Percentiles rank a stretch among this genome's conserved stretches.
Conservation (phyloP, 1,284 basidiomycete genomes). For the Trametes sp. region DNA sequence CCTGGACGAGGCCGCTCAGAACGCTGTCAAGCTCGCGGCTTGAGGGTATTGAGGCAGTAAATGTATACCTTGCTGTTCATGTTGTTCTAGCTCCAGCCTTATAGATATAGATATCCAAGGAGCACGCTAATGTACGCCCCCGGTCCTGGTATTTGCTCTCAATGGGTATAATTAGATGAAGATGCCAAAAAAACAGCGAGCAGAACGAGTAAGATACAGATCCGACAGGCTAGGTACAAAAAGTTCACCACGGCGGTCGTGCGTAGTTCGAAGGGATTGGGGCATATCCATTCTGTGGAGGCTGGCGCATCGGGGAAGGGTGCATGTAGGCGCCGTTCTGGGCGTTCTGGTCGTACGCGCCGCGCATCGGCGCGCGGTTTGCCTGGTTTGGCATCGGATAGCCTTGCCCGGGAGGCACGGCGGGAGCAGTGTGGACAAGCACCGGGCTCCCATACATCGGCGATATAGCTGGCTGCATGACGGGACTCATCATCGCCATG, state of each 20-base stretch:
- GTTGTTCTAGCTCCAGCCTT: constrained; percentile 21
- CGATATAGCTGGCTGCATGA: constrained; percentile 61
- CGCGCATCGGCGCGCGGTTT: constrained; percentile 36
- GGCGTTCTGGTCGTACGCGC: constrained; percentile 35
- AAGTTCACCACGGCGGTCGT: constrained; percentile 51
- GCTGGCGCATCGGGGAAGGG: constrained; percentile 33
- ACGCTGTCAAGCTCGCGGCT: constrained; percentile 80
- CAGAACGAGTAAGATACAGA: constrained; percentile 34
- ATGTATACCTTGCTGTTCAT: constrained; percentile 18
- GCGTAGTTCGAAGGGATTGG: constrained; percentile 38
- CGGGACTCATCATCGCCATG: constrained; percentile 70
- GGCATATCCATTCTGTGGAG: constrained; percentile 34
- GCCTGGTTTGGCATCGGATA: constrained; percentile 34
- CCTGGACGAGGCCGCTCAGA: constrained; percentile 86
- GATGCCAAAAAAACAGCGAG: constrained; percentile 40
- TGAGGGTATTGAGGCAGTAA: constrained; percentile 25
- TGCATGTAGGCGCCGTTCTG: constrained; percentile 32
- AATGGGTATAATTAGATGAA: constrained; percentile 36
- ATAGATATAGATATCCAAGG: constrained; percentile 28
- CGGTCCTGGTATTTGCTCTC: constrained; percentile 20
- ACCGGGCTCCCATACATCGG: constrained; percentile 75
- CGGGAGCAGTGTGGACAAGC: constrained; percentile 61
- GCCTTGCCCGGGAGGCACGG: constrained; percentile 37
- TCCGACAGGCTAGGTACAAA: constrained; percentile 31
- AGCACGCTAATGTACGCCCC: constrained; percentile 22